Conservation (phyloP, 352 stramenopile genomes). For the Pythium phragmiticola region DNA sequence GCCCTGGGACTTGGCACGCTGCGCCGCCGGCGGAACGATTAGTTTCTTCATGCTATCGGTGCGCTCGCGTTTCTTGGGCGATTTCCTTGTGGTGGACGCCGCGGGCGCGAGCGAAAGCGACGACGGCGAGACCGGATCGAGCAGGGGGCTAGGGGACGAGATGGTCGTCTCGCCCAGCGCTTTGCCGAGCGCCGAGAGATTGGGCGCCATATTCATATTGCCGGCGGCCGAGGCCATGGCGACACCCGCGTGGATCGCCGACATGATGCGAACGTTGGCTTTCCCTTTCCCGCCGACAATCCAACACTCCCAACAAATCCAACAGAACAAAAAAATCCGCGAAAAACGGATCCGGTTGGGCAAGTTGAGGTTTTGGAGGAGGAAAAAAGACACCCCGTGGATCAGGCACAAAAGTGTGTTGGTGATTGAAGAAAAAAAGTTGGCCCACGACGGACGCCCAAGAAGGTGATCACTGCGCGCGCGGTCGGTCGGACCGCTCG, state of each 20-base stretch:
- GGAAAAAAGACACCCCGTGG: background rate
- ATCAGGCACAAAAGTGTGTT: no score
- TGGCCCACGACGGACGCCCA: background rate
- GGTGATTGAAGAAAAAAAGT: background rate
- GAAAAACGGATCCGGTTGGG: slow-evolving; percentile 11
- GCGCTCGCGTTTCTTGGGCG: slow-evolving; percentile 81
- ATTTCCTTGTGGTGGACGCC: slow-evolving; percentile 34
- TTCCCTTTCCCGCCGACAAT: no score
- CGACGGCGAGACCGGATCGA: slow-evolving; percentile 18
- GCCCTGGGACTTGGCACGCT: slow-evolving; percentile 40
- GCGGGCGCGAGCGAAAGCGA: slow-evolving; percentile 26
- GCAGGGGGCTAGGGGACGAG: slow-evolving; percentile 32
- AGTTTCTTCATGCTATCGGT: slow-evolving; percentile 83
- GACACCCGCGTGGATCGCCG: slow-evolving; percentile 18
- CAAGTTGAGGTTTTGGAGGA: slow-evolving; percentile 10
- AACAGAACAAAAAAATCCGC: slow-evolving; percentile 2
- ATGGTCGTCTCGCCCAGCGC: slow-evolving; percentile 76
- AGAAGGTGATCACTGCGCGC: background rate
- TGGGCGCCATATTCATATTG: slow-evolving; percentile 27
- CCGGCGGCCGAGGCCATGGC: slow-evolving; percentile 4
- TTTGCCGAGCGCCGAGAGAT: slow-evolving; percentile 75
- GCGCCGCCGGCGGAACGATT: slow-evolving; percentile 58
- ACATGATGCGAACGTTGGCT: slow-evolving; percentile 11
- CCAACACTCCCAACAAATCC: slow-evolving; percentile 8
- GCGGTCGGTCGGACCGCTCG: slow-evolving; percentile 1